Evolutionary conservation across 352 stramenopile genomes (phyloP).

Genomic region (Globisporangium paroecandrum): DNA sequence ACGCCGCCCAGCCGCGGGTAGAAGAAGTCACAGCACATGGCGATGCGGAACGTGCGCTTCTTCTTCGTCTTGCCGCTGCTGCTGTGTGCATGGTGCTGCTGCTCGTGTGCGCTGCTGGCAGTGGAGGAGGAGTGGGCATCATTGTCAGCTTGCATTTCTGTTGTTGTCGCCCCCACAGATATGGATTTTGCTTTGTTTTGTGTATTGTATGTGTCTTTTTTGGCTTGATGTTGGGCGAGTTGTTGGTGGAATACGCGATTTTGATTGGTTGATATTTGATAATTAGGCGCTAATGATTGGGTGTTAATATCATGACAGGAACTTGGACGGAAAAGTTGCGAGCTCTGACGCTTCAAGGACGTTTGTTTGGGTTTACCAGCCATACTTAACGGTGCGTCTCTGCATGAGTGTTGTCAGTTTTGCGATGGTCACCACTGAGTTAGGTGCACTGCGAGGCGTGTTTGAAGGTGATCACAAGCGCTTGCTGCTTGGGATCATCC

Average conservation of each 20-base stretch:
- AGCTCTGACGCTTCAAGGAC: no score
- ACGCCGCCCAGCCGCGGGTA: conserved; percentile 95
- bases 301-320: not conserved
- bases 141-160: not conserved
- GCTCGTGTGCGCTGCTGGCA: not conserved
- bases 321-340: no score
- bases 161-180: not conserved
- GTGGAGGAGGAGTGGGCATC: not conserved
- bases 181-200: no score
- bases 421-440: no score
- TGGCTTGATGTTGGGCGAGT: not conserved
- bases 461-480: no score
- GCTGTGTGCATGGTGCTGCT: not conserved
- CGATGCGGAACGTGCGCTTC: conserved; percentile 45
- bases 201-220: not conserved
- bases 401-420: no score
- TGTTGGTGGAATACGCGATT: not conserved
- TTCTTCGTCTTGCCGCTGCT: not conserved
- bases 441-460: no score
- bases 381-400: no score
- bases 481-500: no score
- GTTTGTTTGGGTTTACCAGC: no score
- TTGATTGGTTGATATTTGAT: not conserved
- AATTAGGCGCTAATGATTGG: not conserved
- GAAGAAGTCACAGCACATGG: conserved; percentile 99